Evolutionary conservation across 148 eudicot genomes (phyloP), one percentile per base, ranked within the genome.

Genomic region (Persicaria tinctoria): DNA sequence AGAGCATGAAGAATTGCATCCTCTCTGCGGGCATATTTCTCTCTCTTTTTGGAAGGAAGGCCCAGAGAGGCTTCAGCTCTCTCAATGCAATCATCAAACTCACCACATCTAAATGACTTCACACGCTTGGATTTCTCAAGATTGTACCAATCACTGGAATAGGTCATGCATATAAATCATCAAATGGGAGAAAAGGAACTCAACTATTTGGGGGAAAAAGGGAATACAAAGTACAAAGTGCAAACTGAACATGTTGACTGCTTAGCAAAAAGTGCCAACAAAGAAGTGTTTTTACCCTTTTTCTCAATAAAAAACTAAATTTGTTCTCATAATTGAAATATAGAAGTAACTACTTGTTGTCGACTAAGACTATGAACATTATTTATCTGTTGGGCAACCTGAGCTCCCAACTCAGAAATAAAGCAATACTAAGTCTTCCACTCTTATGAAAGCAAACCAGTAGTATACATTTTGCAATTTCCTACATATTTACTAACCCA

Each of bases 1-100:
- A 96, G 97, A 53, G 99, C 99, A 86, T 96, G 94, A 74, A 96
- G 89, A 79, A 92, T 92, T 9, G 97, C 99, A 89, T 96, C 97
- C 84, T 92, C 97, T 57, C 97, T 82, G 47, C 97, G 93, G 68
- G 97, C 99, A 84, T 96, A 96, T 77, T 96, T 96, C 84, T 96
- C 99, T 83, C 99, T 85, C 74, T 90, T 96, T 83, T 96, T 96
- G 16, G 92, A 83, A 79, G 99, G 97, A 86, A 92, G 83, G 8
- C 94, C 95, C 66, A 82, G 84, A 47, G 97, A 79, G 78, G 97
- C 91, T 81, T 90, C 93, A 74, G 97, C 99, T 79, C 88, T 90
- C 84, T 89, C 91, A 78, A 96, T 96, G 76, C 97, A 96, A 62
- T 89, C 97, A 82, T 92, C 89, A 83, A 96, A 96, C 75, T 92